phyloP scores from a whole-genome alignment of 768 basidiomycete genomes.

The Mycena albidolilacea region DNA sequence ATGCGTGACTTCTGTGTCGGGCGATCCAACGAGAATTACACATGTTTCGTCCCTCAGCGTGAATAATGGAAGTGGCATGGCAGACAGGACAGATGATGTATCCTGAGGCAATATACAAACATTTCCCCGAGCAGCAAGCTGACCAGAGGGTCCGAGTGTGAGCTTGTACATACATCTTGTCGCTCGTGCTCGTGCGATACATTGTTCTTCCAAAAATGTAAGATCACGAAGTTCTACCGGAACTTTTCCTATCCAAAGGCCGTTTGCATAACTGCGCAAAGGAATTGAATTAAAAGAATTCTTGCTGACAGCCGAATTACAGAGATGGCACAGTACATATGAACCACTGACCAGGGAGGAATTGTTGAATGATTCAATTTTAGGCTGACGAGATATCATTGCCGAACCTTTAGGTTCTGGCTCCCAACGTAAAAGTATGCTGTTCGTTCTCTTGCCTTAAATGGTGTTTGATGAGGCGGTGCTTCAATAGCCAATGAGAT shows the following conservation, averaged over 20 bases:
- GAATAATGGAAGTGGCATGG: conserved; percentile 29
- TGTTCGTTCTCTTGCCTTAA: too few species aligned
- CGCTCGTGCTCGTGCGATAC: too few species aligned
- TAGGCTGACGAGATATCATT: conserved; percentile 19
- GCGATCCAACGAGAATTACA: conserved; percentile 41
- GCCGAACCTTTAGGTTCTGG: too few species aligned
- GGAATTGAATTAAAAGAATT: too few species aligned
- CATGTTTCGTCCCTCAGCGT: conserved; percentile 35
- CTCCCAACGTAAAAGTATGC: too few species aligned
- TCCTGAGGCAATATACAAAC: conserved; percentile 42
- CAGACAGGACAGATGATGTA: conserved; percentile 11
- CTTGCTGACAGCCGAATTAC: background rate
- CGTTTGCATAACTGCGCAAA: conserved; percentile 38
- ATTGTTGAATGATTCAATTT: background rate
- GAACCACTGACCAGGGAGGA: conserved; percentile 12
- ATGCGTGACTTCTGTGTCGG: conserved; percentile 29
- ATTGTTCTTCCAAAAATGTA: conserved; percentile 39
- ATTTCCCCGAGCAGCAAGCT: conserved; percentile 42
- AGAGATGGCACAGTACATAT: conserved; percentile 24
- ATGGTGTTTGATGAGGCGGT: too few species aligned
- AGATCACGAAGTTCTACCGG: conserved; percentile 38
- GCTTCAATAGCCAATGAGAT: too few species aligned
- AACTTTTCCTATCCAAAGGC: conserved; percentile 39
- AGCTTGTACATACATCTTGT: too few species aligned
- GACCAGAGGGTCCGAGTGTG: conserved; percentile 34